Base-by-base conservation (phyloP, 306 rosid genomes). In the Gleditsia sinensis region DNA sequence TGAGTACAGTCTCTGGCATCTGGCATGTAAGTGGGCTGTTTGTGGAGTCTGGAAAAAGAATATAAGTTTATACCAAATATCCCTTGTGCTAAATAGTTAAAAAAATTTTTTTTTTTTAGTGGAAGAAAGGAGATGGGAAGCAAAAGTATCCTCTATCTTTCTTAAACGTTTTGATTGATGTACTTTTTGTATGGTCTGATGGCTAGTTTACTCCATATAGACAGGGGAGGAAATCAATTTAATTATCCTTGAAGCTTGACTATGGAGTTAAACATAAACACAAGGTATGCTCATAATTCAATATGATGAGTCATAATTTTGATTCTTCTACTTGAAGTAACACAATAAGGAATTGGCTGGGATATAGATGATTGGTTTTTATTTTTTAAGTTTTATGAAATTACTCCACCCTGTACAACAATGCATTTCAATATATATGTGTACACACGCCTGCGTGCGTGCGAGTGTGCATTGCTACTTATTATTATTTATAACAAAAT, bases 181-280 rank as follows among this genome's bases (percentile, higher is more conserved):
- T 75, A 25, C 48, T 28, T 67, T 67, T 45, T 32, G 53, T 56
- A 34, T 20, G 50, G 32, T 27, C 12, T 33, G 33, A 73, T 33
- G 19, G 57, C 16, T 69, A 23, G 14, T 78, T 50, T 4, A 40
- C 34, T 25, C 46, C 69, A 69, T 61, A 49, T 36, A 37, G 24
- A 14, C 25, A 16, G 43, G 57, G 43, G 57, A 19, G 72, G 48
- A 24, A 57, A 49, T 28, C 70, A 69, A 37, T 25, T 9, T 2
- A 61, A 51, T 25, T 48, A 36, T 76, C 43, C 71, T 25, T 59
- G 69, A 48, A 36, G 37, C 11, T 69, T 69, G 71, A 68, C 32
- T 14, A 37, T 37, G 33, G 8, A 9, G 6, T 56, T 28, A 8
- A 57, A 74, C 75, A 61, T 27, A 28, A 64, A 54, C 33, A 25